phyloP scores from a whole-genome alignment of 306 rosid species.

The Trifolium dubium region DNA sequence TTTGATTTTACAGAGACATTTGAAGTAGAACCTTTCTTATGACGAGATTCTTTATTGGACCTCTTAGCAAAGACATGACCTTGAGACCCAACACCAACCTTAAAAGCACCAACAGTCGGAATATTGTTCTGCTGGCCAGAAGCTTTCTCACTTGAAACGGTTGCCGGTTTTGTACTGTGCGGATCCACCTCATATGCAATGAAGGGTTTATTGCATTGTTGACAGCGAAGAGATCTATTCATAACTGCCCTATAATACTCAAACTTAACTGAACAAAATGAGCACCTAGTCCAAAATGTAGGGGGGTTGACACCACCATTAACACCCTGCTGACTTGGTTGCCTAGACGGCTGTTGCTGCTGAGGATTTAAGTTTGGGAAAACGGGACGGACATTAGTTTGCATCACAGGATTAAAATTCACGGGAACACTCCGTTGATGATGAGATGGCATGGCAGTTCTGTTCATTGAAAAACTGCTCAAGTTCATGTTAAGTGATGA shows the following conservation, averaged over 20 bases:
- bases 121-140: conserved; percentile 51
- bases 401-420: conserved; percentile 51
- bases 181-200: conserved; percentile 62
- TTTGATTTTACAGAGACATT: conserved; percentile 49
- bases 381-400: conserved; percentile 51
- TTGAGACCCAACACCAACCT: conserved; percentile 49
- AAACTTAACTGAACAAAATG: conserved; percentile 66
- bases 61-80: conserved; percentile 45
- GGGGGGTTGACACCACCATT: conserved; percentile 38
- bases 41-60: conserved; percentile 39
- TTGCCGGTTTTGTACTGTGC: conserved; percentile 44
- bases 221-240: conserved; percentile 72
- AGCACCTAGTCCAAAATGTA: conserved; percentile 84
- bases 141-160: conserved; percentile 56
- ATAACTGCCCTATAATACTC: conserved; percentile 62
- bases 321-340: conserved; percentile 52
- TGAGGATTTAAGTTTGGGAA: conserved; percentile 49
- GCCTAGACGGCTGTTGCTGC: conserved; percentile 54
- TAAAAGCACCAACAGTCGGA: conserved; percentile 47
- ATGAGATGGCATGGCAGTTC: conserved; percentile 45
- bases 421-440: conserved; percentile 52
- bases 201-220: conserved; percentile 61
- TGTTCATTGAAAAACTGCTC: conserved; percentile 48
- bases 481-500: conserved; percentile 55
- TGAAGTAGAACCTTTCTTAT: conserved; percentile 39